These are phyloP conservation scores for Sungouiozyma ichnusensis DNA, from an alignment of 805 yeast genomes.

Conservation along the genomic window DNA sequence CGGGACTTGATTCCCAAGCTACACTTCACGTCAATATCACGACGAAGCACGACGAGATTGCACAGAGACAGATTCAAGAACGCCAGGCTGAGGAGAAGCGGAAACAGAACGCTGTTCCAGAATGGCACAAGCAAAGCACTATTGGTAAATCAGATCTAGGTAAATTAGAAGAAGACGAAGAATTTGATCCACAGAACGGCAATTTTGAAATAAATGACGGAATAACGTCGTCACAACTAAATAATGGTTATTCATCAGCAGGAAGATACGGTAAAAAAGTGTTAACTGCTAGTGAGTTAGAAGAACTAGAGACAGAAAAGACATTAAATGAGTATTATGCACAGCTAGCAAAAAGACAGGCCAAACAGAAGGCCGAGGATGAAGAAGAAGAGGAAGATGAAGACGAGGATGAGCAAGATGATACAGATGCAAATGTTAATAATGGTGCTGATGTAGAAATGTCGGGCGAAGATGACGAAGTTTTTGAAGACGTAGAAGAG, in stretches of 20 bases:
- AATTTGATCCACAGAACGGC: constrained; percentile 22
- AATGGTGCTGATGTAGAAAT: not conserved
- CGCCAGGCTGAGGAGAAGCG: constrained; percentile 60
- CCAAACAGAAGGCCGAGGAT: constrained; percentile 37
- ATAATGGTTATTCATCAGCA: not conserved
- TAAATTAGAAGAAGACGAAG: constrained; percentile 43
- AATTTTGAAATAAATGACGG: not conserved
- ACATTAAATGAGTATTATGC: constrained; percentile 70
- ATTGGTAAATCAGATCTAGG: constrained; percentile 62
- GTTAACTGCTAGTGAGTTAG: constrained; percentile 31
- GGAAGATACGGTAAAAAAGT: constrained; percentile 12
- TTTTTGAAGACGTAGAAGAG: constrained; percentile 10
- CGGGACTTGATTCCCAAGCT: constrained; percentile 62
- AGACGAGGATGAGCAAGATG: constrained; percentile 37
- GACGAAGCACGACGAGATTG: constrained; percentile 74
- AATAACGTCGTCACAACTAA: not conserved
- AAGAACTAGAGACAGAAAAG: constrained; percentile 59
- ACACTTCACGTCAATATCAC: constrained; percentile 81
- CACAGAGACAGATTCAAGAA: constrained; percentile 53
- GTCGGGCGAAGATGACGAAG: constrained; percentile 29
- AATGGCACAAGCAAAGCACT: constrained; percentile 91
- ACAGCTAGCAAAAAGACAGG: constrained; percentile 60
- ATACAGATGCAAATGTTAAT: no score
- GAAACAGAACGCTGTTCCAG: constrained; percentile 89
- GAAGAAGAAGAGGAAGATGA: constrained; percentile 40